phyloP scores from a whole-genome alignment of 176 grass and related monocot genomes.

The Dactylis glomerata region DNA sequence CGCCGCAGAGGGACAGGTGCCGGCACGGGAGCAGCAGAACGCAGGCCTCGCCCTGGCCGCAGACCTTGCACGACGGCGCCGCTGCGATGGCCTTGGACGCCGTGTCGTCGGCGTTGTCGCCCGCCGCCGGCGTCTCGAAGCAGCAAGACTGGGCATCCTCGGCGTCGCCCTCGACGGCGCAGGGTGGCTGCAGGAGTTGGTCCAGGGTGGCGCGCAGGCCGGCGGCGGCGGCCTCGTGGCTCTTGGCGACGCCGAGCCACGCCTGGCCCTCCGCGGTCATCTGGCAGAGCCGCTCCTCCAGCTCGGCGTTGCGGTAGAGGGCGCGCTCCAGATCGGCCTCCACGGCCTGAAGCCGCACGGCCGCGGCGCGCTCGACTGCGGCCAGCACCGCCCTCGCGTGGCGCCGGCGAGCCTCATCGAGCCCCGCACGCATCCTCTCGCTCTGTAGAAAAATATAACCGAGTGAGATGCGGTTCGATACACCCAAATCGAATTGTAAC shows the following conservation, averaged over 20 bases:
- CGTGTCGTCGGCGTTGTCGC: neutral
- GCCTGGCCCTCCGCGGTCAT: conserved; percentile 46
- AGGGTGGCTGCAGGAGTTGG: conserved; percentile 16
- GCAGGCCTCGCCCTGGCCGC: conserved; percentile 24
- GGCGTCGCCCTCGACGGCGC: neutral
- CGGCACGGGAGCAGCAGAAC: conserved; percentile 68
- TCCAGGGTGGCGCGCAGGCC: conserved; percentile 45
- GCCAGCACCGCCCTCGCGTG: conserved; percentile 25
- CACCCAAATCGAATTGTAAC: neutral
- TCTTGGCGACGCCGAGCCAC: conserved; percentile 51
- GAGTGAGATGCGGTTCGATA: neutral
- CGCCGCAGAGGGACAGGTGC: conserved; percentile 59
- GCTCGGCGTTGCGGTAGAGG: conserved; percentile 37
- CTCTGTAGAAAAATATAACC: neutral
- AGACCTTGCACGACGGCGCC: conserved; percentile 26
- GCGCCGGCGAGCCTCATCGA: conserved; percentile 34
- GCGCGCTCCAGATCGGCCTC: conserved; percentile 46
- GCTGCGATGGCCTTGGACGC: neutral
- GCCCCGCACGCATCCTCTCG: conserved; percentile 31
- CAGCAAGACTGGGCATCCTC: conserved; percentile 33
- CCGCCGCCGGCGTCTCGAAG: conserved; percentile 9
- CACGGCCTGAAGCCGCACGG: neutral
- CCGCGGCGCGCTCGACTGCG: neutral
- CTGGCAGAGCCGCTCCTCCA: conserved; percentile 41
- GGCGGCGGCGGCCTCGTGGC: conserved; percentile 40